phyloP scores from a whole-genome alignment of 2,329 filamentous ascomycete genomes.

The Colletotrichum tabaci region DNA sequence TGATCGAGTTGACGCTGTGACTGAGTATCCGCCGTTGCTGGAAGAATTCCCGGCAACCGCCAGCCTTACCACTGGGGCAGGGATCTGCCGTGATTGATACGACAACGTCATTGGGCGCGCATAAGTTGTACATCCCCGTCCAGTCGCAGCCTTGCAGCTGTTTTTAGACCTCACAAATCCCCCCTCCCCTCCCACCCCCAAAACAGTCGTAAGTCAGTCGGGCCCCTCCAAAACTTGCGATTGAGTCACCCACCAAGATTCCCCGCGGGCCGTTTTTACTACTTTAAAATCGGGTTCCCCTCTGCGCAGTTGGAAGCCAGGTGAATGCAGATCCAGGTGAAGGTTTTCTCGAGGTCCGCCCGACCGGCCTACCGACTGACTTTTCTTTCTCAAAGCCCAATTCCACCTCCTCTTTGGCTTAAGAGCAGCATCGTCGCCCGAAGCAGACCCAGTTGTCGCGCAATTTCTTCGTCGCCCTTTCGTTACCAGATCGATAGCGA shows the following conservation, averaged over 20 bases:
- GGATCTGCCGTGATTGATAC: conserved; percentile 15
- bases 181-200: conserved; percentile 30
- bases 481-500: conserved; percentile 15
- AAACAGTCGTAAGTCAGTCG: conserved; percentile 38
- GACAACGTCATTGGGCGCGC: conserved; percentile 30
- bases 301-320: conserved; percentile 37
- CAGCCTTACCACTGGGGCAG: conserved; percentile 31
- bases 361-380: conserved; percentile 42
- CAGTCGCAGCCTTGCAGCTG: conserved; percentile 38
- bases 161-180: conserved; percentile 41
- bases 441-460: conserved; percentile 28
- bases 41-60: conserved; percentile 1
- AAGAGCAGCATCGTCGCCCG: conserved; percentile 9
- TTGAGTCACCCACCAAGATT: conserved; percentile 40
- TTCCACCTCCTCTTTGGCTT: conserved; percentile 38
- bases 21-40: neutral
- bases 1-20: neutral
- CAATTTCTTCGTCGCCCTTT: conserved; percentile 26
- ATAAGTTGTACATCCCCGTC: conserved; percentile 27
- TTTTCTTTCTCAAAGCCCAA: conserved; percentile 40
- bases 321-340: conserved; percentile 42
- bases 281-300: conserved; percentile 31
- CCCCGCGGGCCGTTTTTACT: conserved; percentile 33
- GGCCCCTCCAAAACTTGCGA: conserved; percentile 41
- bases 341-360: conserved; percentile 42